Percentiles rank a stretch among this genome's conserved stretches.
Conservation (phyloP, 257 asterid species). For the Nicotiana benthamiana region DNA sequence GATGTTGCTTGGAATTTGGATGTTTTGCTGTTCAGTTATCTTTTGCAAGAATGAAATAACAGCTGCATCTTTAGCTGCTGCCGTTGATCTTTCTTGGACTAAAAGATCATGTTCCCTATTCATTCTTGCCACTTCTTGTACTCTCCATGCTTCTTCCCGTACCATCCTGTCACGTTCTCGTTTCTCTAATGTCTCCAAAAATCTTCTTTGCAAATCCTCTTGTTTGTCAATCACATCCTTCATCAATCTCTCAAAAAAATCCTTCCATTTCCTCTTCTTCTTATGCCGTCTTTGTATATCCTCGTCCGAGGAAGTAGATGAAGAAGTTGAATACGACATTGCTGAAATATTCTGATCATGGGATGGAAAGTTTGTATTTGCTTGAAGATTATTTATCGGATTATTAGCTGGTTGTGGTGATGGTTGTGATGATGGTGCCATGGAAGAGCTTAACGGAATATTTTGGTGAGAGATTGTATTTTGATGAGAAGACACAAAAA, state of each 20-base stretch:
- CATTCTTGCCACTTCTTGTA: slow-evolving; percentile 62
- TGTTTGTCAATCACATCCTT: slow-evolving; percentile 63
- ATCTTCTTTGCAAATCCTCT: slow-evolving; percentile 70
- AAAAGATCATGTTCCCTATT: slow-evolving; percentile 70
- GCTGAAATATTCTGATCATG: slow-evolving; percentile 10
- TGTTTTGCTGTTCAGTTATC: slow-evolving; percentile 37
- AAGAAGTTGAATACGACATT: slow-evolving; percentile 53
- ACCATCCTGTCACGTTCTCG: slow-evolving; percentile 69
- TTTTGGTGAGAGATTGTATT: slow-evolving; percentile 1
- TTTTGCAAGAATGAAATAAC: slow-evolving; percentile 64
- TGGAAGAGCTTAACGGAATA: neutral
- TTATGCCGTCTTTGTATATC: slow-evolving; percentile 48
- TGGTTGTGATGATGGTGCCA: neutral
- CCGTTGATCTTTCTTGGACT: slow-evolving; percentile 66
- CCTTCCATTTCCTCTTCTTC: slow-evolving; percentile 83
- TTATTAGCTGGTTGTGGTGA: slow-evolving; percentile 11
- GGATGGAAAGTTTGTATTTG: slow-evolving; percentile 5
- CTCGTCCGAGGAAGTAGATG: slow-evolving; percentile 83
- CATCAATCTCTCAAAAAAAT: slow-evolving; percentile 53
- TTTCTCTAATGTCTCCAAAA: slow-evolving; percentile 62
- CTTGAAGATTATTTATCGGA: slow-evolving; percentile 14
- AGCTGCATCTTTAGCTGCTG: slow-evolving; percentile 77
- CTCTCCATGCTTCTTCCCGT: slow-evolving; percentile 83
- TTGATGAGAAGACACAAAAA: slow-evolving; percentile 1
- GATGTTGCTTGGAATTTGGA: slow-evolving; percentile 20